These are phyloP conservation scores for Phytophthora ramorum DNA, from an alignment of 352 stramenopile genomes.

Conservation along the genomic window DNA sequence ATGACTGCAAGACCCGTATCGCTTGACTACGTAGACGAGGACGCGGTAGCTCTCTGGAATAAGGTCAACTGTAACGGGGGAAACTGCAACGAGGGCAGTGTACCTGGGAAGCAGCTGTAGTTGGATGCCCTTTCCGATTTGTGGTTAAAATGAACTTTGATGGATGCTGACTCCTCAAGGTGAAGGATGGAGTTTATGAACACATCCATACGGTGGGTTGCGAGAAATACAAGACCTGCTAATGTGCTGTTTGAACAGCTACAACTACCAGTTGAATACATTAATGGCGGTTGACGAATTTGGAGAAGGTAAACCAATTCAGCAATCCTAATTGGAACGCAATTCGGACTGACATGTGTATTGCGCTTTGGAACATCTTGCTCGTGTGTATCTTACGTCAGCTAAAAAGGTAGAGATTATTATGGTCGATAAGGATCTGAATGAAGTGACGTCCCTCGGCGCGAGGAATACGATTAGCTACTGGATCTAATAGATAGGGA, in stretches of 20 bases:
- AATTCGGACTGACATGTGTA: conserved; percentile 30
- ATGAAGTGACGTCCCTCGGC: conserved; percentile 7
- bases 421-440: conserved; percentile 31
- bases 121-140: no score
- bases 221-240: neutral
- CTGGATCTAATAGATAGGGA: neutral
- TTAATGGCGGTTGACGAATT: conserved; percentile 16
- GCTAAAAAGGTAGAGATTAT: conserved; percentile 10
- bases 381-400: neutral
- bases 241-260: conserved; percentile 14
- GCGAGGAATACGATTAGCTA: neutral
- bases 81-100: no score
- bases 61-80: no score
- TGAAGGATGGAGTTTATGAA: conserved; percentile 9
- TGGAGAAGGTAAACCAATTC: conserved; percentile 6
- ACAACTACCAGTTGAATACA: conserved; percentile 26
- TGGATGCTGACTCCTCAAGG: no score
- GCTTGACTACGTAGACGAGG: no score
- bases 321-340: conserved; percentile 11
- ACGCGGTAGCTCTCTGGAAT: no score
- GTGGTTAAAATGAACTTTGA: no score
- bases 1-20: conserved; percentile 18
- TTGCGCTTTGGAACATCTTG: conserved; percentile 11
- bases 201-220: conserved; percentile 5
- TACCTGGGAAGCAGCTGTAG: no score